Base-by-base conservation (phyloP, 768 basidiomycete genomes). In the Amyloporia xantha region DNA sequence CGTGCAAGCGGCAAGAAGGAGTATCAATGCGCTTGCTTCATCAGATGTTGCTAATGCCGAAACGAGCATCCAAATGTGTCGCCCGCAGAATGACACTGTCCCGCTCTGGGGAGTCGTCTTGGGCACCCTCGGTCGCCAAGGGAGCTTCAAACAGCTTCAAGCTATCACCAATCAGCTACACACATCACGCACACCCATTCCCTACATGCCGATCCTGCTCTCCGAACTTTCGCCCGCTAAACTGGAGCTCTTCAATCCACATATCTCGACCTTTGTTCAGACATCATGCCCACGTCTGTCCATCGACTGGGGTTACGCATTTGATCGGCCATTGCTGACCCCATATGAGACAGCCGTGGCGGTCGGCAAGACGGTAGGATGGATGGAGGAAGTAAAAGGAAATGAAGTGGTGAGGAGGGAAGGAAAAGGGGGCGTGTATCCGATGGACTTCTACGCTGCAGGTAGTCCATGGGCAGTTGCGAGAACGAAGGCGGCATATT, bases 261-360 rank as follows among this genome's bases (percentile, higher is more conserved):
- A 91, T 52, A 77, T 98, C 56, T 83, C 89, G 2, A 82, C 88
- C 0, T 98, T 98, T 64, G 79, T 98, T 15, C 96, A 98, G 63
- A 99, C 96, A 1, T 91, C 93, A 0, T 98, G 96, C 65, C 96
- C 96, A 2, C 82, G 96, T 21, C 71, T 99, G 46, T 93, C 91
- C 15, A 98, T 98, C 49, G 96, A 99, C 62, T 99, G 96, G 96
- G 96, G 96, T 3, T 94, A 94, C 61, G 96, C 95, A 1, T 99
- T 99, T 68, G 74, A 84, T 47, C 72, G 77, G 19, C 96, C 96
- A 2, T 71, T 98, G 42, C 68, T 99, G 28, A 93, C 84, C 58
- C 93, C 95, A 1, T 99, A 97, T 62, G 96, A 98, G 66, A 85
- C 89, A 0, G 81, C 84, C 4, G 88, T 98, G 1, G 92, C 84